Evolutionary conservation across 768 basidiomycete species (phyloP), one percentile per base, ranked within the genome.

Genomic region (Floccularia luteovirens): DNA sequence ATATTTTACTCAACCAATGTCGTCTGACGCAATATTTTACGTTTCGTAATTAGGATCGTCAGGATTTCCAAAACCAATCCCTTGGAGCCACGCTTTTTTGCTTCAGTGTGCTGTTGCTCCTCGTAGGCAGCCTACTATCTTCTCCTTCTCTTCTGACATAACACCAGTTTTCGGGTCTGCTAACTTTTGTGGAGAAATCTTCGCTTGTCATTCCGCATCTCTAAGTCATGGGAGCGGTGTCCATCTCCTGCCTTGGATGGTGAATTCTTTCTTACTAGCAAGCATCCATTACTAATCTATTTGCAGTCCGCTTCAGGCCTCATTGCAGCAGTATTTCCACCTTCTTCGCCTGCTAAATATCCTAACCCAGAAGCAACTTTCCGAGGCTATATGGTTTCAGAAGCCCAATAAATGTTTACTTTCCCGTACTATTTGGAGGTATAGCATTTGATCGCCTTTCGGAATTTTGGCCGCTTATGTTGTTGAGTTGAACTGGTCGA

Each of bases 341-440:
- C 57, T 1, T 37, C 43, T 16, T 20, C 42, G 10, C 53, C 56
- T 17, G 41, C 56, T 4, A 32, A 38, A 3, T 16, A 46, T 1
- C 54, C 51, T 8, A 53, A 47, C 7, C 45, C 56, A 1, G 45
- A 48, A 6, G 32, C 35, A 6, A 38, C 52, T 1, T 44, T 51
- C 4, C 23, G 51, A 19, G 51, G 41, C 11, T 38, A 40, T 27
- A 20, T 20, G 5, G 14, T 19, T n/a, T 14, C 22, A 13, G 12
- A 14, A n/a, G 19, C 39, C n/a, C 30, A 40, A 19, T 44, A 44
- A 19, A 12, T 44, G 23, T 11, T 44, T 5, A 19, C 28, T 13
- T 40, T 44, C 25, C 43, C 43, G 14, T 22, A 31, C 13, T 41
- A 30, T 16, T 16, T 44, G 12, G 43, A 44, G 39, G 43, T 44